Base-by-base conservation (phyloP, 1,139 yeast genomes). In the Torulaspora pretoriensis region DNA sequence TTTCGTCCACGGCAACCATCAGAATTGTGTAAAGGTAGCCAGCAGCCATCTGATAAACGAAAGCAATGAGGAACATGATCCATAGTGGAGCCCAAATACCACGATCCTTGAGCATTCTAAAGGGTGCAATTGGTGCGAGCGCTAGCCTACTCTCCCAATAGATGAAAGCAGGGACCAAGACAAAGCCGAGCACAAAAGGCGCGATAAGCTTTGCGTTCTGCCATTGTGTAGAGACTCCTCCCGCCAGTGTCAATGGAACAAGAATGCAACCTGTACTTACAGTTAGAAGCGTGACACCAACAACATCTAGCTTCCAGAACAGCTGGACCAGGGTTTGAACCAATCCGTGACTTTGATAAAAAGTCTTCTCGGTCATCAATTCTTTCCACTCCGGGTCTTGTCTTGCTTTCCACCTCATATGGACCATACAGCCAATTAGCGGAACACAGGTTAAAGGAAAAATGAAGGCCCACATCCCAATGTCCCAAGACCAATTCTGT, bases 391-490 rank as follows among this genome's bases (percentile, higher is more conserved):
- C 82, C 7, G 71, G 71, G 13, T 75, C 72, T 43, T 68, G 71
- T 33, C 72, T 59, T n/a, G 86, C 90, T 45, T 65, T 60, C 49
- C 64, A 62, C 49, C 71, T 62, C 83, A 82, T 80, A 61, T 81
- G 83, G 8, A 71, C 31, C 56, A 80, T 68, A 55, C 82, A 74
- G 8, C 51, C 49, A 24, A 80, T 54, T 46, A 84, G 65, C 22
- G 92, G 92, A 17, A 83, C 47, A 54, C 81, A 71, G 4, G 77
- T 61, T 27, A 82, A 69, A 23, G 92, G 90, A 68, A 81, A 74
- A 49, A 84, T 81, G 58, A 82, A 80, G 1, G 89, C 89, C 86
- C 86, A 84, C 76, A 83, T 82, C 33, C 83, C 90, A 54, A 83
- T 80, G 55, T 82, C 81, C 79, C 82, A 83, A 30, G 77, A 72